These are phyloP conservation scores for Botryotinia globosa DNA, from an alignment of 2,329 filamentous ascomycete species.

Conservation along the genomic window DNA sequence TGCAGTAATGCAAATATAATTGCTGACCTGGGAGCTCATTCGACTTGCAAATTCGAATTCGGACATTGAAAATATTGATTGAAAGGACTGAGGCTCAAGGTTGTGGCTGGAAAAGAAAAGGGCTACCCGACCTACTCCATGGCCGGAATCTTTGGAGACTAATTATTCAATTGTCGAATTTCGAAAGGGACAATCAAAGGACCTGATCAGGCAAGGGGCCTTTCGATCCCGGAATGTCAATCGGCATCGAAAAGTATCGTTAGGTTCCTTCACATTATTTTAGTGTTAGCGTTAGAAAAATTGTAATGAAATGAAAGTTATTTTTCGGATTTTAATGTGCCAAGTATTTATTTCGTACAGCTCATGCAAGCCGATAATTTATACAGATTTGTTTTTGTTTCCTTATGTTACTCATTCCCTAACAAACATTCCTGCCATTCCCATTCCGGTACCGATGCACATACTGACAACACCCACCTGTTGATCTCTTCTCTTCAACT, in stretches of 20 bases:
- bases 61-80: background rate
- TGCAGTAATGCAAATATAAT: background rate
- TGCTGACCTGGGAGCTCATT: background rate
- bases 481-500: slow-evolving; percentile 63
- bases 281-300: background rate
- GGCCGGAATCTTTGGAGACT: background rate
- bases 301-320: too few relatives aligned
- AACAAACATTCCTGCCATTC: slow-evolving; percentile 67
- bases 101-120: background rate
- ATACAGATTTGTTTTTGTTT: too few relatives aligned
- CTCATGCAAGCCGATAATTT: too few relatives aligned
- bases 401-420: slow-evolving; percentile 50
- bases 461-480: slow-evolving; percentile 86
- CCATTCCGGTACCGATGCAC: slow-evolving; percentile 84
- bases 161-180: background rate
- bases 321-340: too few relatives aligned
- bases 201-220: background rate
- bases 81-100: background rate
- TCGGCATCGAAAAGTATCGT: background rate
- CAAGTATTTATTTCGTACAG: too few relatives aligned
- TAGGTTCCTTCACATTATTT: background rate
- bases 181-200: background rate
- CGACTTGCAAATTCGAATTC: background rate
- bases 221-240: background rate
- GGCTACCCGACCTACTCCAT: background rate